phyloP scores from a whole-genome alignment of 2,329 filamentous ascomycete species.

The Monilinia fructicola region DNA sequence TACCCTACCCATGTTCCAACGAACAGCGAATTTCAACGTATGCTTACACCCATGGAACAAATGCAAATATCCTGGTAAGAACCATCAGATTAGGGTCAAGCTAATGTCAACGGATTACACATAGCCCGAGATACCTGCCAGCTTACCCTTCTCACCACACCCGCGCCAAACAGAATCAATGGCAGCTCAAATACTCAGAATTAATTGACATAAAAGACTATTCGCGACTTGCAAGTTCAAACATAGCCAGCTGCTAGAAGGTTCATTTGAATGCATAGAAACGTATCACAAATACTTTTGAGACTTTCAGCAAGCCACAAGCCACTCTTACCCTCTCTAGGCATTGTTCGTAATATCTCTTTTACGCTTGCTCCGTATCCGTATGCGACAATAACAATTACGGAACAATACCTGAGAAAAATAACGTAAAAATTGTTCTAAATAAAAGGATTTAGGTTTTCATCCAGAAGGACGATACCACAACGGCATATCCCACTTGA shows the following conservation, averaged over 20 bases:
- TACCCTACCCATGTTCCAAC: not conserved
- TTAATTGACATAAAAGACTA: no score
- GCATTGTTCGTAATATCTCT: no score
- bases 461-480: not conserved
- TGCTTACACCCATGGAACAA: slow-evolving; percentile 3
- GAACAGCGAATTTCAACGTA: not conserved
- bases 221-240: not conserved
- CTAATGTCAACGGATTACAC: not conserved
- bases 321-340: no score
- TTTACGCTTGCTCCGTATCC: no score
- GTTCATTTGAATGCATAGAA: no score
- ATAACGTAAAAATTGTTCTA: not conserved
- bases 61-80: slow-evolving; percentile 5
- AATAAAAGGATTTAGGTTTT: not conserved
- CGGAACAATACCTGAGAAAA: not conserved
- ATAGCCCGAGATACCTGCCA: not conserved
- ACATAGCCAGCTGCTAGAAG: no score
- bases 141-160: not conserved
- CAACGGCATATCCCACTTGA: not conserved
- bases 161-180: slow-evolving; percentile 2
- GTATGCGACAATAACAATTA: not conserved
- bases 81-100: not conserved
- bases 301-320: not conserved
- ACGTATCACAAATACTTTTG: no score
- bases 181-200: not conserved